Evolutionary conservation across 306 rosid genomes (phyloP), one percentile per base, ranked within the genome.

Genomic region (Cyamopsis tetragonoloba): DNA sequence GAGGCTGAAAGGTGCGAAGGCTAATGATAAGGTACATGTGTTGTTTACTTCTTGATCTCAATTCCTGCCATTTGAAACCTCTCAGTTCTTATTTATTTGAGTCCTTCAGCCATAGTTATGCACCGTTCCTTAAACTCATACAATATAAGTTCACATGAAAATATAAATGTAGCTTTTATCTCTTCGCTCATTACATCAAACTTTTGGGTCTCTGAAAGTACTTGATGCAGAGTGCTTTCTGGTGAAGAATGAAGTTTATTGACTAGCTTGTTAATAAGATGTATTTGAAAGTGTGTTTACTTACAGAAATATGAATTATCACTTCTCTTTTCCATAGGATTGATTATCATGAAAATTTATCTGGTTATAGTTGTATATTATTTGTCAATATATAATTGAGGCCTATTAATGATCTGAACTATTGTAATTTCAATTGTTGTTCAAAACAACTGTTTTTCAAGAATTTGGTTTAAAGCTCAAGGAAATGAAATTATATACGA

Each of bases 1-100:
- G 85, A 82, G 96, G 77, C 91, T 93, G 65, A 86, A 90, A 80
- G 99, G 81, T 12, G 97, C 90, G 10, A 80, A 79, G 30, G 96
- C 82, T 39, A 71, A 90, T 53, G 98, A 93, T 83, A 88, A 88
- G 99, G 99, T 93, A 31, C 58, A 13, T 68, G 32, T 24, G 17
- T 59, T 78, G 34, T 37, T 38, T 11, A 13, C 46, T 38, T 27
- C 63, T 34, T 22, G 22, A 63, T 66, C 46, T 43, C 50, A 19
- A 8, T 59, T 53, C 28, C 70, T 12, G 5, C 26, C 73, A 18
- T 67, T 77, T 79, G 4, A 32, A 14, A 73, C 50, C 22, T 73
- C 12, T 26, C 68, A 14, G 5, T 37, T 48, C 7, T 18, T 41
- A 20, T 44, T 69, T 20, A 15, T 31, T 20, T 15, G 2, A 50